Evolutionary conservation across 2,329 filamentous ascomycete genomes (phyloP).

Genomic region (Amesomyces nigricolor): DNA sequence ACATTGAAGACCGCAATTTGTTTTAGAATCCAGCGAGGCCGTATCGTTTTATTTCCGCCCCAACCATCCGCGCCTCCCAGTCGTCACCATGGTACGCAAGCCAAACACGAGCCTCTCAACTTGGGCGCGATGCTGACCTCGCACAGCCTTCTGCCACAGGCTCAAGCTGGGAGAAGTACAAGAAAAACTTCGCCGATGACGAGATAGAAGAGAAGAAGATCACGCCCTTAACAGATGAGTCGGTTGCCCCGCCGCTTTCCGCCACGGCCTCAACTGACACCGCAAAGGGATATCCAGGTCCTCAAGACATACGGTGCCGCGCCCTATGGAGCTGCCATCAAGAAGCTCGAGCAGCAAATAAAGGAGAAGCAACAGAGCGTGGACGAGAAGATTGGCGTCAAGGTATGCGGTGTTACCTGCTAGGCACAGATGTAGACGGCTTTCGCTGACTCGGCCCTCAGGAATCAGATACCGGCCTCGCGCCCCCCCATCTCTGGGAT

Average conservation of each 20-base stretch:
- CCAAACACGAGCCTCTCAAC: background rate
- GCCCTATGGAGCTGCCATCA: constrained; percentile 86
- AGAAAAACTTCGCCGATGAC: constrained; percentile 94
- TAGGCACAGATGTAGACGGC: too few relatives aligned
- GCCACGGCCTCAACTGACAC: constrained; percentile 19
- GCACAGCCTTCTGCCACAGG: constrained; percentile 89
- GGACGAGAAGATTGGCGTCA: constrained; percentile 95
- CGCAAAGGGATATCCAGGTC: constrained; percentile 90
- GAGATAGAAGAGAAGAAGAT: constrained; percentile 99
- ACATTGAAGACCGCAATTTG: background rate
- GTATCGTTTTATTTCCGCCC: background rate
- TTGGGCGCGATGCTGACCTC: constrained; percentile 12
- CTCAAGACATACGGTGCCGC: constrained; percentile 98
- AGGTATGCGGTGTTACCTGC: constrained; percentile 41
- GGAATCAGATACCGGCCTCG: constrained; percentile 98
- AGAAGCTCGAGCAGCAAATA: constrained; percentile 98
- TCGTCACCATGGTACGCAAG: constrained; percentile 24
- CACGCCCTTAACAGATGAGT: constrained; percentile 94
- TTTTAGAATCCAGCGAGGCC: background rate
- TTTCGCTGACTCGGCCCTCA: constrained; percentile 33
- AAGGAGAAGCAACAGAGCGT: constrained; percentile 98
- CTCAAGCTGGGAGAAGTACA: constrained; percentile 96
- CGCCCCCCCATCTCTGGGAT: constrained; percentile 98
- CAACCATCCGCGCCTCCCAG: constrained; percentile 1
- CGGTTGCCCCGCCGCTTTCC: constrained; percentile 36